phyloP scores from a whole-genome alignment of 75 land plant genomes.

The Picea glauca region DNA sequence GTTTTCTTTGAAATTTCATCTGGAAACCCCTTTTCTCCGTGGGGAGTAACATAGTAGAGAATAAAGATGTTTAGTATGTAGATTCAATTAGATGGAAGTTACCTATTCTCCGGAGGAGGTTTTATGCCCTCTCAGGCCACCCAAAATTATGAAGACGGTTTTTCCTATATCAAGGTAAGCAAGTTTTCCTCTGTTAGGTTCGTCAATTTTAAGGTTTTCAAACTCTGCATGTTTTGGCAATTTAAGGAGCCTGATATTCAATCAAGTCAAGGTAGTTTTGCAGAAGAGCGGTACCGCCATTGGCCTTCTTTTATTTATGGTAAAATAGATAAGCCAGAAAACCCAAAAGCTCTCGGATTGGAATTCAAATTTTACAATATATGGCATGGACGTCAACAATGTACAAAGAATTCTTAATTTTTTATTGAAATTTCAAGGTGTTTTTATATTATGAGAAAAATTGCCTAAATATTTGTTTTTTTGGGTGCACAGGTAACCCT shows the following conservation, averaged over 20 bases:
- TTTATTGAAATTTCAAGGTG: neutral
- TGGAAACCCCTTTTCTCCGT: too few species aligned
- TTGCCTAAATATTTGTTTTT: neutral
- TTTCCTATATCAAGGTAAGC: constrained; percentile 34
- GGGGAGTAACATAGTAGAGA: neutral
- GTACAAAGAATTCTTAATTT: constrained; percentile 13
- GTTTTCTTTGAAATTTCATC: too few species aligned
- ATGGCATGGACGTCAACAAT: constrained; percentile 70
- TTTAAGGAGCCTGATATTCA: neutral
- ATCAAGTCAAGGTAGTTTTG: constrained; percentile 4
- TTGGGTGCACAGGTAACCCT: constrained; percentile 53
- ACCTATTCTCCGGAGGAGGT: constrained; percentile 91
- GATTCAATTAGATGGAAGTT: constrained; percentile 47
- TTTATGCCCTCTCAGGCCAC: constrained; percentile 97
- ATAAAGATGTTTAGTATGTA: neutral
- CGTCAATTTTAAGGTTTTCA: neutral
- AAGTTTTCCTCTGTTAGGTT: neutral
- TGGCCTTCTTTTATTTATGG: constrained; percentile 66
- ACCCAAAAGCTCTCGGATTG: constrained; percentile 60
- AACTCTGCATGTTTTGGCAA: neutral
- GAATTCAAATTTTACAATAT: constrained; percentile 45
- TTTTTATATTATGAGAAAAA: neutral
- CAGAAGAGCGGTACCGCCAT: constrained; percentile 48
- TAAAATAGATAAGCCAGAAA: constrained; percentile 84
- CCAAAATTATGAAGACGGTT: constrained; percentile 31